Evolutionary conservation across 768 basidiomycete species (phyloP).

Genomic region (Tricholoma terreum): DNA sequence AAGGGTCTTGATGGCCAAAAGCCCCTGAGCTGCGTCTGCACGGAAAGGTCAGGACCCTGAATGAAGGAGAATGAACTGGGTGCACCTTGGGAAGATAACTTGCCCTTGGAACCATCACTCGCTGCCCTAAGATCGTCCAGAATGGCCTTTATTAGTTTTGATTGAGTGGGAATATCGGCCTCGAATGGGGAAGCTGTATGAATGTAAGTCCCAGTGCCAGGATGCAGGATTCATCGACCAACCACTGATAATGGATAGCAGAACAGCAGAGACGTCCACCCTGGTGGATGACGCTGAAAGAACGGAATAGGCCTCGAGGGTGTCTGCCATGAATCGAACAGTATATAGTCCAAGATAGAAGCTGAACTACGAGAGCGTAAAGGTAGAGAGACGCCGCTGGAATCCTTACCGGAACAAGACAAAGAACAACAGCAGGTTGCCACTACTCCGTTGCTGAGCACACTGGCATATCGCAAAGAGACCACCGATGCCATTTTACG

Average conservation of each 20-base stretch:
- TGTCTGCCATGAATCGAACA: slow-evolving; percentile 40
- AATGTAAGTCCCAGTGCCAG: not conserved
- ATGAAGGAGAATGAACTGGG: not conserved
- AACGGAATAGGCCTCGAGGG: slow-evolving; percentile 43
- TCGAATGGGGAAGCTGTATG: slow-evolving; percentile 40
- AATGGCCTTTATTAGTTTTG: slow-evolving; percentile 54
- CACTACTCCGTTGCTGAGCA: no score
- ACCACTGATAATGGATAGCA: slow-evolving; percentile 54
- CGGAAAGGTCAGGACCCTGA: not conserved
- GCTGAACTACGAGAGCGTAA: not conserved
- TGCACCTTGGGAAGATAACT: slow-evolving; percentile 57
- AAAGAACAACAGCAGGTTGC: not conserved
- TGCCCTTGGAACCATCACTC: slow-evolving; percentile 37
- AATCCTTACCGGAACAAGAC: not conserved
- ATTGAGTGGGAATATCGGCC: slow-evolving; percentile 46
- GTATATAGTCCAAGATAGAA: not conserved
- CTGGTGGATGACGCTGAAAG: slow-evolving; percentile 47
- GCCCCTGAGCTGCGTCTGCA: slow-evolving; percentile 66
- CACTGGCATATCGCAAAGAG: no score
- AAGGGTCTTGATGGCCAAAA: slow-evolving; percentile 71
- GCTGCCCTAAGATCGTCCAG: slow-evolving; percentile 54
- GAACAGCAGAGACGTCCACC: slow-evolving; percentile 42
- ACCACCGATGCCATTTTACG: no score
- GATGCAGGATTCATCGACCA: slow-evolving; percentile 14
- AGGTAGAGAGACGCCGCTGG: no score